These are phyloP conservation scores for Schizosaccharomyces japonicus DNA, from an alignment of 805 yeast species.

Conservation along the genomic window DNA sequence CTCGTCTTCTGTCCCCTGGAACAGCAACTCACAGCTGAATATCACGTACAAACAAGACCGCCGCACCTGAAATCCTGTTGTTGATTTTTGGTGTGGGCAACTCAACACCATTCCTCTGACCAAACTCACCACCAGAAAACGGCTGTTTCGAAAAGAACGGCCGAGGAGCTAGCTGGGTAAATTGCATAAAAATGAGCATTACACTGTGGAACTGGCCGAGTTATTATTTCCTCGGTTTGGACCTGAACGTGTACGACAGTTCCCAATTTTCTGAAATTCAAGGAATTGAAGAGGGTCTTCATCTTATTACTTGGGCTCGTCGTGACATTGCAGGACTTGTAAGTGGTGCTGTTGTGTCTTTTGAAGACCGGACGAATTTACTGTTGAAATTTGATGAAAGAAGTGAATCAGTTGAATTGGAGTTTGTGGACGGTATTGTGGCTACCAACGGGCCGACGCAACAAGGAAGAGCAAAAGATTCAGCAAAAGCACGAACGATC, in stretches of 20 bases:
- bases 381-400: neutral
- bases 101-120: too few species aligned
- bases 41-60: too few species aligned
- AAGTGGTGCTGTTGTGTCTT: neutral
- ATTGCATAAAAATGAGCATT: constrained; percentile 2
- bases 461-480: too few species aligned
- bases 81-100: too few species aligned
- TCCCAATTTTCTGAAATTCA: neutral
- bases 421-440: neutral
- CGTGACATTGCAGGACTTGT: neutral
- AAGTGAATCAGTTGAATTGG: neutral
- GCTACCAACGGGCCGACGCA: too few species aligned
- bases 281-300: neutral
- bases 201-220: neutral
- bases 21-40: too few species aligned
- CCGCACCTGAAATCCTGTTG: too few species aligned
- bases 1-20: too few species aligned
- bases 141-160: too few species aligned
- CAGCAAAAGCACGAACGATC: too few species aligned
- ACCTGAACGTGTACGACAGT: neutral
- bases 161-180: too few species aligned
- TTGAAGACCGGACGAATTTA: neutral
- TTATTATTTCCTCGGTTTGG: neutral
- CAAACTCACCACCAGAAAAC: too few species aligned
- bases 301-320: constrained; percentile 1